Conservation (phyloP, 305 asterid species). For the Ilex paraguariensis region DNA sequence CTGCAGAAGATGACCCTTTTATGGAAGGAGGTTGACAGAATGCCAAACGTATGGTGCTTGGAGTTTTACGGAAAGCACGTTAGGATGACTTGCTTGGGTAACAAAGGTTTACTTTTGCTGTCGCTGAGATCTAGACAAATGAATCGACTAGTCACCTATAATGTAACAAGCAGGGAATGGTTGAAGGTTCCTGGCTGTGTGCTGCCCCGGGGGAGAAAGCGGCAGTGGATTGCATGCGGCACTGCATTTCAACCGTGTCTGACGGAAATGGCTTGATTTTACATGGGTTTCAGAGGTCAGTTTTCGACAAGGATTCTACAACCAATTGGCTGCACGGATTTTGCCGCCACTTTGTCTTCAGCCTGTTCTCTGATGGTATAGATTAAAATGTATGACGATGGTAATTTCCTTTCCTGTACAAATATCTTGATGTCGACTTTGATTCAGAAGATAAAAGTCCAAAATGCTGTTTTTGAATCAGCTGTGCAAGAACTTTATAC, state of each 20-base stretch:
- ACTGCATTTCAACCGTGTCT: conserved; percentile 84
- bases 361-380: conserved; percentile 12
- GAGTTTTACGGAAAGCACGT: conserved; percentile 99
- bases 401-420: conserved; percentile 12
- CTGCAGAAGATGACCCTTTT: conserved; percentile 94
- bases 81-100: conserved; percentile 92
- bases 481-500: background rate
- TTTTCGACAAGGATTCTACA: conserved; percentile 10
- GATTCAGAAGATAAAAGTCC: conserved; percentile 8
- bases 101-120: conserved; percentile 84
- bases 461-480: conserved; percentile 11
- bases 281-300: too few species aligned
- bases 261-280: conserved; percentile 64
- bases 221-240: conserved; percentile 91
- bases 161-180: conserved; percentile 76
- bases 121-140: conserved; percentile 79
- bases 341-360: background rate
- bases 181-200: conserved; percentile 88
- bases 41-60: conserved; percentile 99
- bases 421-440: conserved; percentile 16
- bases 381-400: conserved; percentile 6
- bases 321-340: conserved; percentile 6
- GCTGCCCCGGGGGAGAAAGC: conserved; percentile 67
- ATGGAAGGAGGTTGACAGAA: conserved; percentile 99
- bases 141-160: conserved; percentile 77